Percentiles rank a stretch among this genome's conserved stretches.
Conservation (phyloP, 192 early-diverging fungal genomes). For the Backusella liffmaniae region DNA sequence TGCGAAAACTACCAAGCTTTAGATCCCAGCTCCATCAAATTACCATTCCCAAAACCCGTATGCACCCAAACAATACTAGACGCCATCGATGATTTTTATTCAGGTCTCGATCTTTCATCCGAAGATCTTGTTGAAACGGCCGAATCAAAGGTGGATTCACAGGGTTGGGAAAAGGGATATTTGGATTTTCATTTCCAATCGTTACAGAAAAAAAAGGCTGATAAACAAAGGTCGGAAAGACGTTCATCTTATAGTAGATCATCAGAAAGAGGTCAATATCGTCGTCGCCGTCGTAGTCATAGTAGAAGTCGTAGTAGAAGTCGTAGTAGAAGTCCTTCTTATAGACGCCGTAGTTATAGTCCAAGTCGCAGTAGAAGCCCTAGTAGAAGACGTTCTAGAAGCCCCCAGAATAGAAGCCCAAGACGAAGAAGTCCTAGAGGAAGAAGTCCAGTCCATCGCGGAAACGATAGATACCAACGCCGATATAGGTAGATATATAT, state of each 20-base stretch:
- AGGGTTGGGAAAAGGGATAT: constrained; percentile 29
- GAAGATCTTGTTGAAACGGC: neutral
- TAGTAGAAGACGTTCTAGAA: neutral
- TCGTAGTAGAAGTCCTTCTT: neutral
- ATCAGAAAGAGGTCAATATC: neutral
- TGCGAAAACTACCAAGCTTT: constrained; percentile 15
- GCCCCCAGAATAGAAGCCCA: constrained; percentile 8
- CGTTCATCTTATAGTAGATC: neutral
- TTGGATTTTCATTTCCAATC: constrained; percentile 10
- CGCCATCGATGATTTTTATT: constrained; percentile 18
- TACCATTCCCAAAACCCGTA: neutral
- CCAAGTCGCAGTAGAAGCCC: neutral
- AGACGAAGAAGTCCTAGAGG: neutral
- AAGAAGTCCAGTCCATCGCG: neutral
- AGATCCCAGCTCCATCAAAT: neutral
- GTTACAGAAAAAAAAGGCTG: neutral
- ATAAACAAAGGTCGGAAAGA: neutral
- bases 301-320: neutral
- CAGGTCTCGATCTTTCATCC: constrained; percentile 3
- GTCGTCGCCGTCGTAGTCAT: neutral
- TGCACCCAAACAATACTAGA: neutral
- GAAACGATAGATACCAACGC: neutral
- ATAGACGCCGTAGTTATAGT: neutral
- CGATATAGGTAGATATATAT: neutral
- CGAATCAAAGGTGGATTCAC: constrained; percentile 9